Conservation (phyloP, 495 filamentous ascomycete species). For the Xanthoparmelia taractica region DNA sequence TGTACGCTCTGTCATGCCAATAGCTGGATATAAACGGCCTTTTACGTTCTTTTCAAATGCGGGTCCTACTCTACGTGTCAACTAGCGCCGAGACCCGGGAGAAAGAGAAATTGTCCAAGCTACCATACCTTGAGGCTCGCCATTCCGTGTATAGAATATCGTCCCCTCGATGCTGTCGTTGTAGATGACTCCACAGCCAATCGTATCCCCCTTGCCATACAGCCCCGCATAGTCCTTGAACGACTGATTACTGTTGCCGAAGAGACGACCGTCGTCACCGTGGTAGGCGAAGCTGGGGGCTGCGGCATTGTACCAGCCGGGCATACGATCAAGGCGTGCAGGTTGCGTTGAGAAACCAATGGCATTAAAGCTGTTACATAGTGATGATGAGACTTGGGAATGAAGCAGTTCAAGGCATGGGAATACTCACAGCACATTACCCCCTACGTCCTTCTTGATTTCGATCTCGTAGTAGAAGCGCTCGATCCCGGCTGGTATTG, state of each 20-base stretch:
- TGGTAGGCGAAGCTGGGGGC: constrained; percentile 3
- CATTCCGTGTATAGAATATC: neutral
- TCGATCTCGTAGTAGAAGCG: neutral
- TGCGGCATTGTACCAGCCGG: constrained; percentile 1
- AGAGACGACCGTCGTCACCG: constrained; percentile 1
- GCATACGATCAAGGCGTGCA: constrained; percentile 4
- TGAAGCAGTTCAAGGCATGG: neutral
- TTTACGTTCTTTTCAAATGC: neutral
- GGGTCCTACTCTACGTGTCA: neutral
- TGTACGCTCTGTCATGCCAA: neutral
- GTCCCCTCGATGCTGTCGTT: neutral
- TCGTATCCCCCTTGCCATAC: constrained; percentile 1
- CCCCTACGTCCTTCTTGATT: constrained; percentile 1
- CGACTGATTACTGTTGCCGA: neutral
- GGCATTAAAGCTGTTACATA: neutral
- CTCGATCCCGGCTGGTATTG: constrained; percentile 1
- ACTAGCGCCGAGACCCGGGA: neutral
- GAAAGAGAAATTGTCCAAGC: fast-evolving
- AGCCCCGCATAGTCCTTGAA: neutral
- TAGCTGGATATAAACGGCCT: neutral
- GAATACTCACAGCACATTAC: neutral
- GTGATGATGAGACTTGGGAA: neutral
- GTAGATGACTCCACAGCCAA: constrained; percentile 3
- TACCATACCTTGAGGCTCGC: neutral
- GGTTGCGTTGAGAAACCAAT: constrained; percentile 1